Base-by-base conservation (phyloP, 73 alveolate genomes). In the Durusdinium trenchii region DNA sequence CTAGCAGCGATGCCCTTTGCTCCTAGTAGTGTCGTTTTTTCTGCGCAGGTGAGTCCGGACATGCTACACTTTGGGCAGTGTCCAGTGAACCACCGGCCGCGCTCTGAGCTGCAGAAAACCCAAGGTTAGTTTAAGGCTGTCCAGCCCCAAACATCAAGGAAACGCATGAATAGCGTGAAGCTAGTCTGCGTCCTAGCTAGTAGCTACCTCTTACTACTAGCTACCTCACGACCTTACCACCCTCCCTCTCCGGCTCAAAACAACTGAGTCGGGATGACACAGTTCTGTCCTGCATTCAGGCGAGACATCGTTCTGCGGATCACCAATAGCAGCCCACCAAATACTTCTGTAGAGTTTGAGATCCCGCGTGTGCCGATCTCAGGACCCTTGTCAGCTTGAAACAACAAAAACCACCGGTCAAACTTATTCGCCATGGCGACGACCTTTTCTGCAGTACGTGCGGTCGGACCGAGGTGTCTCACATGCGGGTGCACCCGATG, bases 31-130 rank as follows among this genome's bases (percentile, higher is more conserved):
- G 20, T 62, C 6, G 78, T 7, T 23, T 62, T 62, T 40, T 40
- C 9, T 42, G 4, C 50, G 57, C 73, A 92, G 98, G 98, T 92
- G 48, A 64, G 90, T 51, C 98, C 98, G 28, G 98, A 92, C 90
- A 71, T 71, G 91, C 90, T 92, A 54, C 98, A 92, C 43, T 92
- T 92, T 48, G 98, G 98, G 45, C 91, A 92, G 98, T 92, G 98
- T 78, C 98, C 98, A 14, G 98, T 92, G 91, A 92, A 92, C 85
- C 98, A 92, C 35, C 78, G 98, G 98, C 61, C 73, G 30, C 43
- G 26, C 82, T 47, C 38, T 18, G 18, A 71, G 45, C 20, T n/a
- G n/a, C n/a, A n/a, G n/a, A n/a, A n/a, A n/a, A n/a, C n/a, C n/a
- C n/a, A n/a, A n/a, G n/a, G n/a, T n/a, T n/a, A n/a, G n/a, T n/a